Evolutionary conservation across 306 rosid species (phyloP), one percentile per base, ranked within the genome.

Genomic region (Oxytropis ochrocephala): DNA sequence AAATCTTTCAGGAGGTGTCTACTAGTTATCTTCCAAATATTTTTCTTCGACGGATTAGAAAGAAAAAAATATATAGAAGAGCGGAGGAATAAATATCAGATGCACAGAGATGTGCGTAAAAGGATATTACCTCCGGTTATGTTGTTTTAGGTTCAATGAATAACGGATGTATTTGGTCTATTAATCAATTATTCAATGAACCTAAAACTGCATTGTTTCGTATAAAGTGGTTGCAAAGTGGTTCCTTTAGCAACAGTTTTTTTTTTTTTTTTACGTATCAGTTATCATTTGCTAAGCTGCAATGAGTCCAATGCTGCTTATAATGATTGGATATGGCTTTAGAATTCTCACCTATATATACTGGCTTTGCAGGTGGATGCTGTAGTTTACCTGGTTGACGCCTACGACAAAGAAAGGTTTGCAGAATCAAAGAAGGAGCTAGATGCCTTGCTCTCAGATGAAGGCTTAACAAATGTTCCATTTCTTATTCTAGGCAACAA

Each of bases 401-500:
- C 96, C 29, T 78, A 33, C 1, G 94, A 90, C 85, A 90, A 84
- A 73, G 94, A 85, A 81, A 90, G 96, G 70, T 82, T 90, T 19
- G 85, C 91, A 0, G 96, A 90, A 77, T 78, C 94, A 0, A 90
- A 87, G 79, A 85, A 72, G 82, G 96, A 90, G 86, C 89, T 90
- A 0, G 94, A 90, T 47, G 89, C 86, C 0, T 83, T 90, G 47
- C 89, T 87, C 64, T 84, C 94, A 0, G 96, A 90, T 5, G 96
- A 90, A 73, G 64, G 85, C 11, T 64, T 87, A 78, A 85, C 91
- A 29, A 76, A 12, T 78, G 96, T 75, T 66, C 96, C 96, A 6
- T 90, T 90, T 65, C 94, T 90, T 12, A 78, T 90, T 44, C 77
- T 90, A 43, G 96, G 96, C 11, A 90, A 90, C 88, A 90, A 90